phyloP scores from a whole-genome alignment of 768 basidiomycete species.

The Calocera cornea region DNA sequence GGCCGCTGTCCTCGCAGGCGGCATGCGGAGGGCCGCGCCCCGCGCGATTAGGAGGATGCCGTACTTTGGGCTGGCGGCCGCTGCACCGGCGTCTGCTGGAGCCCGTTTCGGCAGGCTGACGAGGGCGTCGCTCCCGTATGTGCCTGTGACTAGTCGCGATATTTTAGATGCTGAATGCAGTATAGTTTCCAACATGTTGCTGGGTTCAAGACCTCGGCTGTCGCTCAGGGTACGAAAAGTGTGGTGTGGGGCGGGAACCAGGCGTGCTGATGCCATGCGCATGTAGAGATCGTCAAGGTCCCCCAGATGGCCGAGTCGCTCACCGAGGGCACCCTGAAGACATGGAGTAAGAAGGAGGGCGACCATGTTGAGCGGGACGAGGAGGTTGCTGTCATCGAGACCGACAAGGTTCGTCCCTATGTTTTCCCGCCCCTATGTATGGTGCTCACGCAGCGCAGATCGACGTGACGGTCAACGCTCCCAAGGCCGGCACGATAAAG shows the following conservation, averaged over 20 bases:
- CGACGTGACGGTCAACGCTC: conserved; percentile 92
- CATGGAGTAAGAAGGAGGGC: conserved; percentile 87
- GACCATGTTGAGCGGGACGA: conserved; percentile 85
- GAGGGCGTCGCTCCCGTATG: neutral
- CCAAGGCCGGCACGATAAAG: conserved; percentile 71
- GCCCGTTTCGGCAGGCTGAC: neutral
- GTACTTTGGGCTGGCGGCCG: neutral
- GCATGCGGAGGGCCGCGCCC: neutral
- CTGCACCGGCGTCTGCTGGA: neutral
- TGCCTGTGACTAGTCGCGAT: neutral
- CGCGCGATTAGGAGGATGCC: neutral
- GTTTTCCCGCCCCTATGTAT: neutral
- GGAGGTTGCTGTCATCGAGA: conserved; percentile 96
- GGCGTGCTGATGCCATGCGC: conserved; percentile 24
- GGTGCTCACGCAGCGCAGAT: conserved; percentile 41
- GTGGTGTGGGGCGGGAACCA: neutral
- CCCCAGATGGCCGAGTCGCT: conserved; percentile 98
- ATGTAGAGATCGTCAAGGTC: conserved; percentile 74
- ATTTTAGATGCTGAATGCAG: neutral
- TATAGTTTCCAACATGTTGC: neutral
- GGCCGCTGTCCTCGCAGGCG: neutral
- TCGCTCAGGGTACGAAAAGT: neutral
- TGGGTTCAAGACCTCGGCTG: neutral
- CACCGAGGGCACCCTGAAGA: conserved; percentile 89
- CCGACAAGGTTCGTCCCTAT: conserved; percentile 67